Evolutionary conservation across 202 grass and related monocot genomes (phyloP).

Genomic region (Schoenoplectus tabernaemontani): DNA sequence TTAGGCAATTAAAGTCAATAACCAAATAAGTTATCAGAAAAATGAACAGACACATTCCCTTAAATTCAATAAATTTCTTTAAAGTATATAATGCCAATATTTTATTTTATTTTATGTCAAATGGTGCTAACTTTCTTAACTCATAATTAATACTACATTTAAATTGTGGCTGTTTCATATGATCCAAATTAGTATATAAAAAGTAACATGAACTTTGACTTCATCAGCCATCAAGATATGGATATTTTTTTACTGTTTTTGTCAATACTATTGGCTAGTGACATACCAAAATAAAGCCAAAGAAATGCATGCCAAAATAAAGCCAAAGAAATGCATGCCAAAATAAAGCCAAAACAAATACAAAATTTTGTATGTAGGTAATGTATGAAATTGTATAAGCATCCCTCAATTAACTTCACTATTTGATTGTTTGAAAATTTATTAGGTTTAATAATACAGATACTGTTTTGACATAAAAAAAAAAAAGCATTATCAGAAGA

Average conservation of each 20-base stretch:
- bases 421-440: background rate
- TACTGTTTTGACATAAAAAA: background rate
- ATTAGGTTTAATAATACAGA: background rate
- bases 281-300: too few species aligned
- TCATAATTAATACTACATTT: background rate
- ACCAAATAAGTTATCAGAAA: background rate
- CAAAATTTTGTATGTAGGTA: background rate
- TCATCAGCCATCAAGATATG: constrained; percentile 3
- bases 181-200: background rate
- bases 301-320: background rate
- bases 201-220: background rate
- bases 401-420: background rate
- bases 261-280: background rate
- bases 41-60: constrained; percentile 25
- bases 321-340: background rate
- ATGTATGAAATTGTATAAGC: background rate
- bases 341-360: background rate
- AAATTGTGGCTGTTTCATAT: background rate
- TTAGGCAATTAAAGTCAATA: background rate
- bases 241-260: background rate
- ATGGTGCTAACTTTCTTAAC: background rate
- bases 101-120: background rate
- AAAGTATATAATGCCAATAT: background rate
- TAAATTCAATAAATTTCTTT: background rate
- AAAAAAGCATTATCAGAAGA: background rate